These are phyloP conservation scores for Sclerotinia spermophila DNA, from an alignment of 2,329 filamentous ascomycete species.

Conservation along the genomic window DNA sequence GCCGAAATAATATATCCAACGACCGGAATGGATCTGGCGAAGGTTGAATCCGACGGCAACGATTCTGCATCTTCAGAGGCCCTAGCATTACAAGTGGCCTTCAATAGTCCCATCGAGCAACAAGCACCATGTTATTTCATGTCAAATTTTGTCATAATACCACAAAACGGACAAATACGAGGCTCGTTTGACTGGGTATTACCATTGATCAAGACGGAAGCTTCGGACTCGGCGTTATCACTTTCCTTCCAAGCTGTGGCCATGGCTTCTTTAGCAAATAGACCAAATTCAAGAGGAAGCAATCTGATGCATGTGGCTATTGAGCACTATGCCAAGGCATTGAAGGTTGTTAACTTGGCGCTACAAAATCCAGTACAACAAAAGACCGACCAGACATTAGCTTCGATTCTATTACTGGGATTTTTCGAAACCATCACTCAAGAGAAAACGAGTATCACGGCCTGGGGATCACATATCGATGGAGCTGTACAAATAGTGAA, in stretches of 20 bases:
- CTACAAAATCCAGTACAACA: constrained; percentile 49
- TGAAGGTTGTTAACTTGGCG: constrained; percentile 51
- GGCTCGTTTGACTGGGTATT: constrained; percentile 59
- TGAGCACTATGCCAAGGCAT: constrained; percentile 52
- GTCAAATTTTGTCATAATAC: constrained; percentile 56
- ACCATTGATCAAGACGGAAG: constrained; percentile 49
- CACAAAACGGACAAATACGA: constrained; percentile 47
- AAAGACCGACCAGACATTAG: constrained; percentile 55
- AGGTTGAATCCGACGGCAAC: constrained; percentile 29
- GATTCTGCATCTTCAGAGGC: constrained; percentile 25
- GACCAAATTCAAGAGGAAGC: constrained; percentile 39
- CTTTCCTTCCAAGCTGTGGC: constrained; percentile 58
- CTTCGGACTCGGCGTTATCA: constrained; percentile 47
- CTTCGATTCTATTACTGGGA: constrained; percentile 56
- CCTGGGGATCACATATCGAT: constrained; percentile 62
- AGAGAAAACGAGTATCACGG: constrained; percentile 50
- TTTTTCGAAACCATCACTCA: constrained; percentile 55
- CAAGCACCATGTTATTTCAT: constrained; percentile 58
- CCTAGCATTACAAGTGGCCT: not conserved
- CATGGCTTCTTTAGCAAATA: constrained; percentile 54
- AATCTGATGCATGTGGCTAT: constrained; percentile 42
- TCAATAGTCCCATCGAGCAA: constrained; percentile 50
- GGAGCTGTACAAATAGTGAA: constrained; percentile 60
- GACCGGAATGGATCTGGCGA: not conserved
- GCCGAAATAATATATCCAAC: not conserved